Base-by-base conservation (phyloP, 2,329 filamentous ascomycete genomes). In the Fusarium sacchari region DNA sequence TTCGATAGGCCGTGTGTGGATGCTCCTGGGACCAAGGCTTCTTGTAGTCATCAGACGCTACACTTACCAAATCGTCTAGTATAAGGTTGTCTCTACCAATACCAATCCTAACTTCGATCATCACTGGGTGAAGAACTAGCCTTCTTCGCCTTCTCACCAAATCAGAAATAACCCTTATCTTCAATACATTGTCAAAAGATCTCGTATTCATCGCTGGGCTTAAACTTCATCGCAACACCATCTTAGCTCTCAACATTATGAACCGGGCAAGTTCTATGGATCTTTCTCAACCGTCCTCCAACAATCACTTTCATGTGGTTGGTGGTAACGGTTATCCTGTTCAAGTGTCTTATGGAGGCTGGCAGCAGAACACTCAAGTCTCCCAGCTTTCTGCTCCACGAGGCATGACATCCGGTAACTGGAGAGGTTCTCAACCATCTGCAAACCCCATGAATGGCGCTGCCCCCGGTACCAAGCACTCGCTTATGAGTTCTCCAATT, bases 351-450 rank as follows among this genome's bases (percentile, higher is more conserved):
- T 75, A 67, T 47, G 67, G 73, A 28, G 60, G 42, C 37, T 65
- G 60, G 57, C 74, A 73, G n/a, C 71, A 68, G 37, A 66, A 55
- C 28, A n/a, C 58, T 11, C 59, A 44, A 17, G 44, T 63, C 15
- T 58, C 63, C 40, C 67, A 68, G 8, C 59, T 58, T 18, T 65
- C 69, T 40, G 74, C 76, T 8, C 74, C 76, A 32, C 69, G 76
- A 15, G 77, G 73, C 55, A 65, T 72, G 44, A 37, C 26, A 18
- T 75, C 75, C 8, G 67, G 60, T 28, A 78, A 75, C 60, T 78
- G 76, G 76, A 69, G 76, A 43, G 59, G 49, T 15, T 60, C 69
- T 43, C 73, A 60, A 20, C 37, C 66, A 14, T 26, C 67, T 12
- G 44, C 42, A 15, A 72, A 69, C 37, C 40, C 43, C 13, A 59